Percentiles rank a stretch among this genome's conserved stretches.
phyloP scores from a whole-genome alignment of 192 early-diverging fungal genomes.

The Podila epigama region DNA sequence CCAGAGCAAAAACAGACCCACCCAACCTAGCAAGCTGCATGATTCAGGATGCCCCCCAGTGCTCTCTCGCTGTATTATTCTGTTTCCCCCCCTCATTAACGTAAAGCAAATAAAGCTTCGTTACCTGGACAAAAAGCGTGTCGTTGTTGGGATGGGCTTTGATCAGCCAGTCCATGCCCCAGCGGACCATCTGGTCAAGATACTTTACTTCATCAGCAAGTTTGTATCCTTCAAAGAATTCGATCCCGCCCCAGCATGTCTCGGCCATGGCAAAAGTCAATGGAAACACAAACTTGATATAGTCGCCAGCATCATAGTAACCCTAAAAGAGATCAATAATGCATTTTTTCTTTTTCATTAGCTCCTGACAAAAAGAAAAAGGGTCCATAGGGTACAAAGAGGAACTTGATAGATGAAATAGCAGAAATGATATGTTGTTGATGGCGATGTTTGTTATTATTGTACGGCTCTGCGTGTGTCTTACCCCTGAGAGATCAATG shows the following conservation, averaged over 20 bases:
- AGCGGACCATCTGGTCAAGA: conserved; percentile 58
- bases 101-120: no score
- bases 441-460: no score
- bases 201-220: conserved; percentile 54
- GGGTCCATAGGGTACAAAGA: background rate
- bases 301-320: conserved; percentile 63
- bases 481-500: conserved; percentile 52
- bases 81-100: background rate
- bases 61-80: background rate
- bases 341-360: background rate
- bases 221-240: conserved; percentile 62
- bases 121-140: conserved; percentile 59
- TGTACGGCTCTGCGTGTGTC: no score
- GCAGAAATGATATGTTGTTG: background rate
- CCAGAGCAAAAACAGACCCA: no score
- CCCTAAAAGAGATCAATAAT: conserved; percentile 18
- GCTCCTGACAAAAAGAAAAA: background rate
- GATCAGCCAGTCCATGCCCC: conserved; percentile 69
- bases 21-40: no score
- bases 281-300: conserved; percentile 70
- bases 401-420: background rate
- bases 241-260: conserved; percentile 61
- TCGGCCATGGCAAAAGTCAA: conserved; percentile 56
- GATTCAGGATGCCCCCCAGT: no score
- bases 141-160: conserved; percentile 63